Base-by-base conservation (phyloP, 169 alveolate species). In the Plasmodium vinckei region DNA sequence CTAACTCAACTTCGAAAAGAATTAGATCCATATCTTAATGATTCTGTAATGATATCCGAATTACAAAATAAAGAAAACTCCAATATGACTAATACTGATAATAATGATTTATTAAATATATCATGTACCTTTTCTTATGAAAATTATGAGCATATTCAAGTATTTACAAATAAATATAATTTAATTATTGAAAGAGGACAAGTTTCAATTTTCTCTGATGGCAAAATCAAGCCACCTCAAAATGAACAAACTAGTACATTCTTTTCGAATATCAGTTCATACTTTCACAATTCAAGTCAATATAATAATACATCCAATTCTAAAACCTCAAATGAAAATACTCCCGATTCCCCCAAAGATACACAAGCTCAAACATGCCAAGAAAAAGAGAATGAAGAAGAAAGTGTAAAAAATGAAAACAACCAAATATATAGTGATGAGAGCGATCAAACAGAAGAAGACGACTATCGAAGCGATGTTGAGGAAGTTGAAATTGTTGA, bases 1-100 rank as follows among this genome's bases (percentile, higher is more conserved):
- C 42, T 82, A n/a, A 44, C n/a, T 3, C 13, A 60, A n/a, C 25
- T 82, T 44, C 27, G 23, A 23, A 54, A 82, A 1, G 44, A 63
- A 3, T 53, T 65, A 27, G 33, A 51, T 57, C 12, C 51, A 13
- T 82, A 33, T 13, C 25, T 57, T 21, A 33, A 54, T 9, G 90
- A 82, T 5, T 68, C 86, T 0, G 15, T 67, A 17, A 44, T 82
- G 13, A 42, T 54, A 6, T 33, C 42, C 4, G 42, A 33, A 33
- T 33, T 33, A 33, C 7, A 33, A 7, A 33, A 4, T 5, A 33
- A 33, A 33, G 42, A 33, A 4, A 33, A 33, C 1, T 33, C 7
- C 7, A 4, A 33, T 33, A 0, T 3, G 7, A 54, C 13, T 17
- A 17, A n/a, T 13, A 0, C 4, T 19, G 9, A 17, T 9, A 9